These are phyloP conservation scores for Diospyros kaki DNA, from an alignment of 148 eudicot genomes.

Conservation along the genomic window DNA sequence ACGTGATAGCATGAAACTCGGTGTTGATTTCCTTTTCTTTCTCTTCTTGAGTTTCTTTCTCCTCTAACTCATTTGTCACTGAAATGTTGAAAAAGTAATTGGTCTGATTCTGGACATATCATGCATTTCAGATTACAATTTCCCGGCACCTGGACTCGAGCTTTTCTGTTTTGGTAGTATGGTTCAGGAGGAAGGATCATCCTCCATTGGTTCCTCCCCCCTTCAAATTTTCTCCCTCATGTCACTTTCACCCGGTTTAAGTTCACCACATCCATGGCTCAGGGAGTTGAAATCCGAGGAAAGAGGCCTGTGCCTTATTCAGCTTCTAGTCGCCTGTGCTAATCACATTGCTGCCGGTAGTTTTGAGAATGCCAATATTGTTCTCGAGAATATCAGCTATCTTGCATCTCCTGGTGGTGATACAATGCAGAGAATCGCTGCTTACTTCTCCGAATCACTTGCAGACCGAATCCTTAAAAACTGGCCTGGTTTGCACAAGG, in stretches of 20 bases:
- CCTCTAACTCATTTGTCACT: too few species aligned
- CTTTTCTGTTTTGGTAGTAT: slow-evolving; percentile 14
- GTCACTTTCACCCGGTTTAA: slow-evolving; percentile 51
- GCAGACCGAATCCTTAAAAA: slow-evolving; percentile 54
- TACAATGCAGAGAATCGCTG: slow-evolving; percentile 67
- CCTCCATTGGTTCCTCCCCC: slow-evolving; percentile 44
- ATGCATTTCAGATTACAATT: too few species aligned
- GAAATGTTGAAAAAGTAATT: too few species aligned
- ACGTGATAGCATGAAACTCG: too few species aligned
- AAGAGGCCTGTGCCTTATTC: slow-evolving; percentile 52
- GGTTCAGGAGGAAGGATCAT: slow-evolving; percentile 51
- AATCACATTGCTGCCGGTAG: slow-evolving; percentile 48
- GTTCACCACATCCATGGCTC: slow-evolving; percentile 55
- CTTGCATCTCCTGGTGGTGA: slow-evolving; percentile 61
- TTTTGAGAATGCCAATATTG: slow-evolving; percentile 44
- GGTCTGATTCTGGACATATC: too few species aligned
- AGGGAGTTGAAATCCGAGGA: slow-evolving; percentile 58
- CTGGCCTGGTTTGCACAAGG: slow-evolving; percentile 59
- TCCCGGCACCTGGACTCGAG: background rate
- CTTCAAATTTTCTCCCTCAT: slow-evolving; percentile 47
- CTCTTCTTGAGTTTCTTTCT: too few species aligned
- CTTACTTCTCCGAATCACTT: slow-evolving; percentile 61
- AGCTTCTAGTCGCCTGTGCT: slow-evolving; percentile 51
- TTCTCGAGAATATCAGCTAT: slow-evolving; percentile 50
- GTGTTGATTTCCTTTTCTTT: too few species aligned